Evolutionary conservation across 2,329 filamentous ascomycete species (phyloP).

Genomic region (Trichoderma sp.): DNA sequence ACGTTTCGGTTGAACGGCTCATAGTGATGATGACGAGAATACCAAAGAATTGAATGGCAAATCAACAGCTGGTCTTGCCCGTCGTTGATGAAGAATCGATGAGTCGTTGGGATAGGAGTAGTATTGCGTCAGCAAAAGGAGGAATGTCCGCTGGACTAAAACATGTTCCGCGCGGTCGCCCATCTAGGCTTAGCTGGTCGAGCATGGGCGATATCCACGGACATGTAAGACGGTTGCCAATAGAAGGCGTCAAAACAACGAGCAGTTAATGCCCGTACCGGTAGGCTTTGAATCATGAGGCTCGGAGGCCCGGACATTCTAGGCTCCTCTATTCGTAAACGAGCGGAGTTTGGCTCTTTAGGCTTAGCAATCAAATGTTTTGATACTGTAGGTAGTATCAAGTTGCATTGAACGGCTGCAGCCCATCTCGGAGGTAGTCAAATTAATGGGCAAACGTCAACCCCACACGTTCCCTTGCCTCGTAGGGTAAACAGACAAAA

Average conservation of each 20-base stretch:
- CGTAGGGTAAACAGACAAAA: constrained; percentile 3
- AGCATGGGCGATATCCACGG: neutral
- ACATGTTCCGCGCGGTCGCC: constrained; percentile 17
- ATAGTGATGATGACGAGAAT: neutral
- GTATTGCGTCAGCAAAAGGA: neutral
- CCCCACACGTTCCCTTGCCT: neutral
- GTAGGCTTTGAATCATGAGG: too few species aligned
- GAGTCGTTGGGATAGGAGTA: neutral
- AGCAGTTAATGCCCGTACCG: too few species aligned
- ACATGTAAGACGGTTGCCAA: too few species aligned
- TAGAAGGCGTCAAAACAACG: too few species aligned
- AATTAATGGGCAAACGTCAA: neutral
- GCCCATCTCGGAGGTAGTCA: neutral
- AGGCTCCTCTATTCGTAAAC: neutral
- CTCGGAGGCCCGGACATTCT: neutral
- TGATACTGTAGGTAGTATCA: neutral
- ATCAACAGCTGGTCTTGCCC: neutral
- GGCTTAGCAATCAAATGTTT: neutral
- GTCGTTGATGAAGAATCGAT: neutral
- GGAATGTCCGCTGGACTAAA: neutral
- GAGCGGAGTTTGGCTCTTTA: neutral
- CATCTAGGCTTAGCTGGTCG: constrained; percentile 8
- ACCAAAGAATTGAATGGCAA: neutral
- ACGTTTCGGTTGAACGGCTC: constrained; percentile 33
- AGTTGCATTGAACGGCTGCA: neutral